Base-by-base conservation (phyloP, 345 rosid species). In the Populus alba region DNA sequence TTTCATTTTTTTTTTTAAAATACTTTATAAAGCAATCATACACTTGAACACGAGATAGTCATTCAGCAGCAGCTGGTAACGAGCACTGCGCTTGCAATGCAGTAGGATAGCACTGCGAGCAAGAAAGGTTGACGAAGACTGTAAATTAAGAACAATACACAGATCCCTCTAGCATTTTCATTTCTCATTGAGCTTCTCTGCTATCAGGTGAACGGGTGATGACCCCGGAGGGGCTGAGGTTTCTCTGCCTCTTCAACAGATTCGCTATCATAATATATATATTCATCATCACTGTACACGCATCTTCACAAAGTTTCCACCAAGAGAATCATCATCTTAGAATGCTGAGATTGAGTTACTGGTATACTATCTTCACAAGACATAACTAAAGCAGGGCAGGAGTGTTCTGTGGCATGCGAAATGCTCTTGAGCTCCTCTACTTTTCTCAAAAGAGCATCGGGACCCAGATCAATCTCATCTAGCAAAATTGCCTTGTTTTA, bases 401-500 rank as follows among this genome's bases (percentile, higher is more conserved):
- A 88, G 80, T 92, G 99, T 82, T 92, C 96, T 6, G 88, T 85
- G 62, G 91, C 91, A 83, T 84, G 91, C 51, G 93, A 88, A 43
- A 87, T 59, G 73, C 89, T 81, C 78, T 85, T 94, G 5, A 95
- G 89, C 83, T 92, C 95, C 86, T 92, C 92, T 7, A 95, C 94
- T 81, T 85, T 95, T 77, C 81, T 82, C 78, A 93, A 75, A 72
- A 95, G 88, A 53, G 80, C 88, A 79, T 95, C 94, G 0, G 96
- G 99, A 65, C 86, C 83, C 22, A 90, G 85, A 81, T 87, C 72
- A 18, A 81, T 80, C 79, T 89, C 86, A 66, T 90, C 91, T 69
- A 92, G 84, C 74, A 91, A 33, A 68, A 89, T 75, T 13, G 98
- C 97, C 81, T 91, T 93, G 73, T 84, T 90, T 27, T 91, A 87